Conservation (phyloP, 2,329 filamentous ascomycete genomes). For the Pseudocercospora eumusae region DNA sequence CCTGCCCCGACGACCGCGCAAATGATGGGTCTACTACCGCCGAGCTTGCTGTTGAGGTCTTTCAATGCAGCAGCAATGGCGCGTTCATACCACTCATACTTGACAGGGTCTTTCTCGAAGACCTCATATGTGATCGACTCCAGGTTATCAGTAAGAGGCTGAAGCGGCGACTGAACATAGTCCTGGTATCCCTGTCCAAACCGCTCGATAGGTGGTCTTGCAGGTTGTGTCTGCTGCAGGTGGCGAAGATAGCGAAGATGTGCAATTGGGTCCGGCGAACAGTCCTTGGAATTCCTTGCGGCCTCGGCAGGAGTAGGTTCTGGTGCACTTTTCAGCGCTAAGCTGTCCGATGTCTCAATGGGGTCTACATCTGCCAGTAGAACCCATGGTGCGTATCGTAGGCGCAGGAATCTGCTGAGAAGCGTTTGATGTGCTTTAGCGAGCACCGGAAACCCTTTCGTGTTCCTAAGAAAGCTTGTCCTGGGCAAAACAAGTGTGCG, state of each 20-base stretch:
- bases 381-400: slow-evolving; percentile 61
- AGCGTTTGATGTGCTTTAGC: slow-evolving; percentile 60
- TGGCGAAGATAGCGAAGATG: slow-evolving; percentile 82
- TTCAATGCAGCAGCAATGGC: slow-evolving; percentile 77
- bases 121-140: slow-evolving; percentile 98
- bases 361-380: slow-evolving; percentile 60
- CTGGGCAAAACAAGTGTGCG: slow-evolving; percentile 57
- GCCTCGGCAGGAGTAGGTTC: slow-evolving; percentile 71
- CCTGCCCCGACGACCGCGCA: slow-evolving; percentile 93
- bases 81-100: slow-evolving; percentile 92
- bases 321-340: slow-evolving; percentile 8
- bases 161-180: slow-evolving; percentile 90
- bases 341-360: slow-evolving; percentile 37
- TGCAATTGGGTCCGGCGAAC: slow-evolving; percentile 55
- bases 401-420: slow-evolving; percentile 59
- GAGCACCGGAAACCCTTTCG: slow-evolving; percentile 60
- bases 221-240: slow-evolving; percentile 77
- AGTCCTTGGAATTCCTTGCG: slow-evolving; percentile 46
- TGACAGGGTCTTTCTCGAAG: slow-evolving; percentile 96
- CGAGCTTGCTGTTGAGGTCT: slow-evolving; percentile 80
- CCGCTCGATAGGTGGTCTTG: slow-evolving; percentile 62
- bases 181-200: slow-evolving; percentile 80
- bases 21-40: slow-evolving; percentile 69
- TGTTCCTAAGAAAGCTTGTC: slow-evolving; percentile 59
- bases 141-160: slow-evolving; percentile 92